These are phyloP conservation scores for Pyricularia sp. DNA, from an alignment of 2,329 filamentous ascomycete genomes.

Conservation along the genomic window DNA sequence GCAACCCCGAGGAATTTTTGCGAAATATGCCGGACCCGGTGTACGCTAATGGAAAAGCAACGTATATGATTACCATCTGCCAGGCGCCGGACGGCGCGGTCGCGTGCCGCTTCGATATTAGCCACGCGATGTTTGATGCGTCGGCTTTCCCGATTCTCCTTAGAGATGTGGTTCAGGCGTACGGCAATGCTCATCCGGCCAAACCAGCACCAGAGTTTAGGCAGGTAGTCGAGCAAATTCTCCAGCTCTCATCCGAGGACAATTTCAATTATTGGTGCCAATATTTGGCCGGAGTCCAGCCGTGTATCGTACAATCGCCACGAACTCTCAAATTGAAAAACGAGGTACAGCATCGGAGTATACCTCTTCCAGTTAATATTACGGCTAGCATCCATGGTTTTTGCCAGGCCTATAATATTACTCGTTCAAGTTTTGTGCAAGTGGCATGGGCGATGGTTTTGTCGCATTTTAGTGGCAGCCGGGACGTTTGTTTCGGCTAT, in stretches of 20 bases:
- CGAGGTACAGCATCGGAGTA: background rate
- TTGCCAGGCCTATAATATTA: no score
- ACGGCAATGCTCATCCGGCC: slow-evolving; percentile 8
- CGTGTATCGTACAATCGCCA: background rate
- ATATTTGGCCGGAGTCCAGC: background rate
- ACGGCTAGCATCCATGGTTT: background rate
- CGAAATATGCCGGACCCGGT: background rate
- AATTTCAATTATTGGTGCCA: background rate
- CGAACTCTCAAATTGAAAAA: no score
- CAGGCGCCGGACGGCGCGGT: slow-evolving; percentile 2
- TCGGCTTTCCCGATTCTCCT: slow-evolving; percentile 18
- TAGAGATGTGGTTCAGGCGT: slow-evolving; percentile 14
- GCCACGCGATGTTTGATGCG: slow-evolving; percentile 24
- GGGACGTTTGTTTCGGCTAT: no score
- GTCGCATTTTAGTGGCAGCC: no score
- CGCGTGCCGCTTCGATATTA: slow-evolving; percentile 19
- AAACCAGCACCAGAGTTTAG: background rate
- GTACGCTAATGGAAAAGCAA: slow-evolving; percentile 13
- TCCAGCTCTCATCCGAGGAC: background rate
- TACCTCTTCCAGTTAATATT: background rate
- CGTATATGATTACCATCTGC: slow-evolving; percentile 4
- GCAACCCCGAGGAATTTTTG: background rate
- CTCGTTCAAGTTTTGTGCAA: no score
- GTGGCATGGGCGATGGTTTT: no score
- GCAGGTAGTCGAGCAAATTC: background rate